Evolutionary conservation across 2,329 filamentous ascomycete species (phyloP), one percentile per base, ranked within the genome.

Genomic region (Diaporthe velutina): DNA sequence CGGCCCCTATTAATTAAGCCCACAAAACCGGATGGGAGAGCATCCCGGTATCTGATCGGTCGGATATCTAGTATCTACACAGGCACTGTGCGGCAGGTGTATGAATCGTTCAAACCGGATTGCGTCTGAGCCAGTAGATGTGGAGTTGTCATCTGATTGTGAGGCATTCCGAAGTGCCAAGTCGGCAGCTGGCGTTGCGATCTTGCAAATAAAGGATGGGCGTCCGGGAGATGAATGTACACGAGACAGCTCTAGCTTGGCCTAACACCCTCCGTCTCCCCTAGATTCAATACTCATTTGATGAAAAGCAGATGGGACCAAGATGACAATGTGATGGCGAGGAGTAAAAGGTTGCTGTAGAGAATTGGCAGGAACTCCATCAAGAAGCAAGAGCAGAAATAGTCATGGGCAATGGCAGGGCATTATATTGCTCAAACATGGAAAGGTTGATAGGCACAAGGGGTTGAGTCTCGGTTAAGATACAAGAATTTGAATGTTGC

Each of bases 141-240:
- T 64, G 58, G 58, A 12, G 15, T 22, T 30, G 15, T 30, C 30
- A 19, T 52, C 1, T 4, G 28, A 67, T n/a, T 52, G 64, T 45
- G 22, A 38, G 15, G 30, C 33, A 7, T 25, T 3, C 22, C 45
- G 33, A 25, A 7, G 22, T 35, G 30, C 45, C 19, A 33, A 38
- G 45, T 52, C 13, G 45, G 13, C 22, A 64, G 38, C 38, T 64
- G 42, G 58, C 38, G 58, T 64, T 64, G 58, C 58, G 45, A 30
- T 67, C 13, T 25, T 52, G 12, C 5, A 28, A 25, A 52, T 67
- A 38, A 52, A 38, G 45, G 22, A 38, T 17, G 30, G 2, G 19
- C 10, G n/a, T 1, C 19, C 28, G 7, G 61, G 19, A 50, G 19
- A n/a, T 28, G 19, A 25, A n/a, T 4, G 22, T 6, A 38, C 38